phyloP scores from a whole-genome alignment of 1,284 basidiomycete species.

The Rhodotorula sp. region DNA sequence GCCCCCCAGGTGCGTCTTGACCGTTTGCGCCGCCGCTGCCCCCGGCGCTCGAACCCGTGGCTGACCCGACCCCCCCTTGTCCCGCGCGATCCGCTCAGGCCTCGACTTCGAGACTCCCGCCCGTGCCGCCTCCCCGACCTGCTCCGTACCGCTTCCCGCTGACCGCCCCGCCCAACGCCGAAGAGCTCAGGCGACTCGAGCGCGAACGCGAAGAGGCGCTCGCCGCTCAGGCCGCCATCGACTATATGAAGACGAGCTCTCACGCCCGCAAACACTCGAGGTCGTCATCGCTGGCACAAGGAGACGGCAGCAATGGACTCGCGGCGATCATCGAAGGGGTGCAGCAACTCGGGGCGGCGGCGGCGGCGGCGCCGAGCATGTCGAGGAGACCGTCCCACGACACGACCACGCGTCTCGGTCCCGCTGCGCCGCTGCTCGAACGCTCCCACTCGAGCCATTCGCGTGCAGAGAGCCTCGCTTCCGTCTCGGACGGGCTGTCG shows the following conservation, averaged over 20 bases:
- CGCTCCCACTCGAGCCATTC: neutral
- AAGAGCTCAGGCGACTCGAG: slow-evolving; percentile 18
- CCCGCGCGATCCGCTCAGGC: neutral
- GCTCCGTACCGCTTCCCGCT: slow-evolving; percentile 11
- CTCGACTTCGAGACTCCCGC: neutral
- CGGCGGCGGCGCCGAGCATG: neutral
- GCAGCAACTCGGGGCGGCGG: neutral
- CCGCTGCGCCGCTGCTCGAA: neutral
- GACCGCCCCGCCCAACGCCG: neutral
- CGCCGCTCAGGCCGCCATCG: slow-evolving; percentile 26
- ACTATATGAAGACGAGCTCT: slow-evolving; percentile 13
- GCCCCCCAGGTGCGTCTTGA: neutral
- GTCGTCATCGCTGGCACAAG: neutral
- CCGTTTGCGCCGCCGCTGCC: neutral
- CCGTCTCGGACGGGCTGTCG: neutral
- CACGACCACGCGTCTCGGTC: neutral
- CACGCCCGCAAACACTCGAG: slow-evolving; percentile 16
- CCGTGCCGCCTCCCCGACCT: neutral
- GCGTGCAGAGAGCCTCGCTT: neutral
- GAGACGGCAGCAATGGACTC: neutral
- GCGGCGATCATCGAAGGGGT: neutral
- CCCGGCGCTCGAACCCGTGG: neutral
- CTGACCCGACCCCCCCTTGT: neutral
- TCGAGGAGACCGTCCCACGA: neutral
- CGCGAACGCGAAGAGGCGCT: slow-evolving; percentile 26